Evolutionary conservation across 495 filamentous ascomycete genomes (phyloP).

Genomic region (Sphaerosporella brunnea): DNA sequence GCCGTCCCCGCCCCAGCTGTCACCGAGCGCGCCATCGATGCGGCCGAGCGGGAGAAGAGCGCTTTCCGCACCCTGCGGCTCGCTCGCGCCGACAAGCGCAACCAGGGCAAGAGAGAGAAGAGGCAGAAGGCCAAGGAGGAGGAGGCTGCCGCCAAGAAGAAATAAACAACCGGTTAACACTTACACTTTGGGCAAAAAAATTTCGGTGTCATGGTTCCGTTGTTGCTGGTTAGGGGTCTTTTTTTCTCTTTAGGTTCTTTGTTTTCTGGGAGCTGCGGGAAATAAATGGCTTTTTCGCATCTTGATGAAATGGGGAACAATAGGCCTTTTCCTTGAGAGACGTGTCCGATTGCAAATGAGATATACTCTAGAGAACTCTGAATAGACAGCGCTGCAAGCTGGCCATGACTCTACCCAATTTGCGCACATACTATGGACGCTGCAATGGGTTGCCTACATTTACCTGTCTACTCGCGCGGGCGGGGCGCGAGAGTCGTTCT

Average conservation of each 20-base stretch:
- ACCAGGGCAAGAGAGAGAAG: slow-evolving; percentile 77
- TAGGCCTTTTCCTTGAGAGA: background rate
- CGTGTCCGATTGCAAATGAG: too few species aligned
- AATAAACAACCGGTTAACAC: slow-evolving; percentile 42
- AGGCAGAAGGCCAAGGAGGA: slow-evolving; percentile 83
- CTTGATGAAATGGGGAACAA: too few species aligned
- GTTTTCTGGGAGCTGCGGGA: background rate
- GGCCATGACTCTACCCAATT: too few species aligned
- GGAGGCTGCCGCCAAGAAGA: slow-evolving; percentile 67
- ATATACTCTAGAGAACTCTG: too few species aligned
- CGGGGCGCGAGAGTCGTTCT: too few species aligned
- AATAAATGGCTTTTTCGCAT: background rate
- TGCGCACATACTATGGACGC: too few species aligned
- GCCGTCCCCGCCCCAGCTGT: slow-evolving; percentile 45
- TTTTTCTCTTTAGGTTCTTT: background rate
- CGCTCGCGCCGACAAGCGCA: slow-evolving; percentile 66
- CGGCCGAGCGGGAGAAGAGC: slow-evolving; percentile 44
- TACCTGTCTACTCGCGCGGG: too few species aligned
- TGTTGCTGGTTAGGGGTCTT: background rate
- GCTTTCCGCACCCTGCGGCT: slow-evolving; percentile 74
- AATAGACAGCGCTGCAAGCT: too few species aligned
- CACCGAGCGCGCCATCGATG: slow-evolving; percentile 59
- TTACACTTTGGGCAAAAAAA: background rate
- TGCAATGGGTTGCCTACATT: too few species aligned
- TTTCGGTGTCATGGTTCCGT: background rate